Percentiles rank a stretch among this genome's conserved stretches.
Evolutionary conservation across 164 flowering plant genomes (phyloP).

Genomic region (Vitis rotundifolia): DNA sequence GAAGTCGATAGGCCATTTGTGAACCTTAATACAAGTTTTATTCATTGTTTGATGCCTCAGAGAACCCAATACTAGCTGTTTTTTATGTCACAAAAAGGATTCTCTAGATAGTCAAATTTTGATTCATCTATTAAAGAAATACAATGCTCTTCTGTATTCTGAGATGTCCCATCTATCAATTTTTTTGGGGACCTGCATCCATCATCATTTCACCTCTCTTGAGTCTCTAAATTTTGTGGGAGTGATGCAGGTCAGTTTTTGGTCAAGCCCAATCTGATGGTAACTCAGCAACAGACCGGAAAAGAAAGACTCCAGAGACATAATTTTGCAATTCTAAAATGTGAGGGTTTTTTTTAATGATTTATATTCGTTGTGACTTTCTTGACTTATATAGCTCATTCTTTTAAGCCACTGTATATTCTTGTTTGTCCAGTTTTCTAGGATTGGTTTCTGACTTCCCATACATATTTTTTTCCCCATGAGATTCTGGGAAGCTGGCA

Average conservation of each 20-base stretch:
- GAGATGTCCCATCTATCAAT: background rate
- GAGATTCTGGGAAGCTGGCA: no score
- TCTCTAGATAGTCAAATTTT: no score
- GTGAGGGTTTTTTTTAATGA: background rate
- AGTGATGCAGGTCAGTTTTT: conserved; percentile 66
- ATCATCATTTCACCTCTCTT: background rate
- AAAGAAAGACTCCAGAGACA: conserved; percentile 59
- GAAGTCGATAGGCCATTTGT: no score
- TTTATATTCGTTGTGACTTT: background rate
- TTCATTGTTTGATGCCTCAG: background rate
- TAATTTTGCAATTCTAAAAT: conserved; percentile 6
- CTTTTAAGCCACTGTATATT: no score
- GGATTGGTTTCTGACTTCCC: no score
- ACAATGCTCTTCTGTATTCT: background rate
- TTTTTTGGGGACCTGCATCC: background rate
- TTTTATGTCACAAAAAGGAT: no score
- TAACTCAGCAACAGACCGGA: conserved; percentile 38
- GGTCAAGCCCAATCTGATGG: conserved; percentile 60
- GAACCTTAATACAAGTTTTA: no score
- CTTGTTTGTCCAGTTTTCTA: no score
- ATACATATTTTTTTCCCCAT: no score
- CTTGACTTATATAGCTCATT: background rate
- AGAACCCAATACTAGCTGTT: no score
- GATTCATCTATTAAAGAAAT: no score
- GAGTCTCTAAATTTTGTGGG: background rate